Evolutionary conservation across 306 rosid species (phyloP).

Genomic region (Amphicarpaea edgeworthii): DNA sequence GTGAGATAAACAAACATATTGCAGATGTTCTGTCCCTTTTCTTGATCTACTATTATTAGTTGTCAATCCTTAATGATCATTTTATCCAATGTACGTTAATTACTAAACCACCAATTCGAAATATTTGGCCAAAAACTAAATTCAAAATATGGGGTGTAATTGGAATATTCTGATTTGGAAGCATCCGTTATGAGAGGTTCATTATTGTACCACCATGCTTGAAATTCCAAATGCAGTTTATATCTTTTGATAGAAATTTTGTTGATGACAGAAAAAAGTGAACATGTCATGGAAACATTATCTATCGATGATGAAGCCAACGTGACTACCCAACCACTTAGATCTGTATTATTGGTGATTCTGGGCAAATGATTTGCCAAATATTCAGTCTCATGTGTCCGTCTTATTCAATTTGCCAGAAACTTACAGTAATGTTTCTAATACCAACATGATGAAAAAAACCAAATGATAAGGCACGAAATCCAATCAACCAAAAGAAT

Average conservation of each 20-base stretch:
- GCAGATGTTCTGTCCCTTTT: not conserved
- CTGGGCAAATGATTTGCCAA: constrained; percentile 44
- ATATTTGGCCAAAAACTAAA: not conserved
- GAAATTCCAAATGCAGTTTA: not conserved
- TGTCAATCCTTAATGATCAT: constrained; percentile 12
- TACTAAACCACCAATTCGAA: not conserved
- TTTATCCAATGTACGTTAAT: not conserved
- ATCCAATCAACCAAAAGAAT: constrained; percentile 43
- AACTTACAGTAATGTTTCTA: constrained; percentile 19
- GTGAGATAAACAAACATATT: not conserved
- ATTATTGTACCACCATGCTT: constrained; percentile 23
- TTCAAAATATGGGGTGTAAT: not conserved
- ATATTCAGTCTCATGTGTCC: constrained; percentile 41
- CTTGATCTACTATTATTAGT: not conserved
- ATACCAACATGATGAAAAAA: constrained; percentile 46
- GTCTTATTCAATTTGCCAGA: constrained; percentile 45
- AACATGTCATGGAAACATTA: constrained; percentile 42
- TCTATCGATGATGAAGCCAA: constrained; percentile 40
- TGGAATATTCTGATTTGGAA: constrained; percentile 10
- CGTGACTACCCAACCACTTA: constrained; percentile 49
- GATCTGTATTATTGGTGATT: constrained; percentile 48
- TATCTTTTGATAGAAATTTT: not conserved
- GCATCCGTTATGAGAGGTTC: not conserved
- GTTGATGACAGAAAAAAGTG: not conserved
- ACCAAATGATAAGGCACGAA: constrained; percentile 42